Conservation (phyloP, 2,329 filamentous ascomycete species). For the Atkinsonella hypoxylon region DNA sequence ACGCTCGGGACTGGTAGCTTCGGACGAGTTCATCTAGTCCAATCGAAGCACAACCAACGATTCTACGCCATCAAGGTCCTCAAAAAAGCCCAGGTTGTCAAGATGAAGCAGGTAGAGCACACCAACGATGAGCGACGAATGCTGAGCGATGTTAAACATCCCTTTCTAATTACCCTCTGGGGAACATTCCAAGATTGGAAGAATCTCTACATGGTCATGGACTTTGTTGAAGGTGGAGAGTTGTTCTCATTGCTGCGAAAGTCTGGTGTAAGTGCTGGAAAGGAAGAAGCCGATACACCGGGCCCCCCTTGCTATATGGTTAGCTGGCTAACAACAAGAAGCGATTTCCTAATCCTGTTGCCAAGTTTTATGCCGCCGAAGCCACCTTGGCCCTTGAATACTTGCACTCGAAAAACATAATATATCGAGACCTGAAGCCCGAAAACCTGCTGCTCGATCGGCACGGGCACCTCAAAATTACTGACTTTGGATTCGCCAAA, state of each 20-base stretch:
- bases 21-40: constrained; percentile 88
- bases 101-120: constrained; percentile 99
- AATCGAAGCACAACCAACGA: constrained; percentile 94
- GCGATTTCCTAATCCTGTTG: constrained; percentile 97
- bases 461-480: constrained; percentile 92
- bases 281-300: not conserved
- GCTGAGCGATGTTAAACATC: constrained; percentile 93
- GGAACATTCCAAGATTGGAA: constrained; percentile 92
- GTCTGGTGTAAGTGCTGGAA: constrained; percentile 54
- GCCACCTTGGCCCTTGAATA: constrained; percentile 94
- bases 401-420: constrained; percentile 87
- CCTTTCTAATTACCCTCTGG: constrained; percentile 96
- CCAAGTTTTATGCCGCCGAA: constrained; percentile 98
- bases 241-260: constrained; percentile 91
- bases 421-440: constrained; percentile 94
- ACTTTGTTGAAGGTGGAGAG: constrained; percentile 97
- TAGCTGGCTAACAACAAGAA: constrained; percentile 24
- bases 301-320: not conserved
- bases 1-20: constrained; percentile 96
- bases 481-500: constrained; percentile 97
- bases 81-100: constrained; percentile 96
- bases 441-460: constrained; percentile 87
- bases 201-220: constrained; percentile 99
- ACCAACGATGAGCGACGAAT: constrained; percentile 96
- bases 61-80: constrained; percentile 98